Base-by-base conservation (phyloP, 2,329 filamentous ascomycete species). In the Microthyrium microscopicum region DNA sequence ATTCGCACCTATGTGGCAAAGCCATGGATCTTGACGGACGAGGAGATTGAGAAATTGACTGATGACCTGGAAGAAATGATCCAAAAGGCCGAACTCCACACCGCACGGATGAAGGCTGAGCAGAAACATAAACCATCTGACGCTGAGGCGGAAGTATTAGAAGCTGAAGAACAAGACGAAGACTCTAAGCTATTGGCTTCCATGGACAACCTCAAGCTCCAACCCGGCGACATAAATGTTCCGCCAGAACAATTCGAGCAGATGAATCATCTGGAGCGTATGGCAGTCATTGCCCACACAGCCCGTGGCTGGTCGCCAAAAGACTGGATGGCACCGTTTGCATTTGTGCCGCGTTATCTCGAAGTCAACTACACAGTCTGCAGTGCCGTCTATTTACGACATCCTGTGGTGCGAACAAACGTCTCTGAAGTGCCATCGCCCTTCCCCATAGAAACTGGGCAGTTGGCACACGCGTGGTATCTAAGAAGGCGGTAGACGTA, bases 321-420 rank as follows among this genome's bases (percentile, higher is more conserved):
- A 36, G 68, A 77, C 33, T 95, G 71, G 57, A 91, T 98, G 80
- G 67, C 71, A 33, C 75, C 85, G 1, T 98, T 98, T 56, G 84
- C 85, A 17, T 94, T 93, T 56, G 84, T 98, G 44, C 89, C 89
- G 8, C 66, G 80, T 34, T 98, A 95, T 55, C 70, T 98, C 39
- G 91, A 98, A 60, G 89, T 98, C 46, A 94, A 95, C 64, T 89
- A 92, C 56, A 91, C 85, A 50, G 79, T 95, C 47, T 98, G 89
- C 57, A 77, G 85, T 1, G 89, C 89, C 8, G 84, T 98, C 26
- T 98, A 98, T 55, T 61, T 98, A 40, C 70, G 89, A 37, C 87
- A 98, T 61, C 89, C 89, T 0, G 87, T 95, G 27, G 89, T 83
- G 18, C 68, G 85, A 39, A 77, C 77, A 3, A 84, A 85, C 8